phyloP scores from a whole-genome alignment of 305 asterid genomes.

The Caryopteris hybrid region DNA sequence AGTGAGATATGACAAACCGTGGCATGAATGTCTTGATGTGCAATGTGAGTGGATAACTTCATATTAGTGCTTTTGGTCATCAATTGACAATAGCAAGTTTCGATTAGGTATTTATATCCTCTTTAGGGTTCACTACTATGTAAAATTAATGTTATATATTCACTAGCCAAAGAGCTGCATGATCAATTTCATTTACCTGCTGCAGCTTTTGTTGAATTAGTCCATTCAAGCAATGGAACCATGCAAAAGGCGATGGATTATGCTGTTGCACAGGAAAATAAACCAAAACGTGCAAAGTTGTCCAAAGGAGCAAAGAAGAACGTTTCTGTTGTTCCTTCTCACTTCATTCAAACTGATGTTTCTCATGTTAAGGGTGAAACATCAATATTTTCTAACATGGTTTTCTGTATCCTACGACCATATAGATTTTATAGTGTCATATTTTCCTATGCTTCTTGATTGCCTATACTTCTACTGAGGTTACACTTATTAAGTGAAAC shows the following conservation, averaged over 20 bases:
- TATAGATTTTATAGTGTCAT: not conserved
- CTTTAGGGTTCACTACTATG: not conserved
- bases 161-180: not conserved
- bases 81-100: not conserved
- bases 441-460: not conserved
- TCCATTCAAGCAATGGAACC: constrained; percentile 91
- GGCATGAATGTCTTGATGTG: constrained; percentile 97
- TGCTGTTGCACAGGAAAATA: constrained; percentile 41
- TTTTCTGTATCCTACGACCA: constrained; percentile 72
- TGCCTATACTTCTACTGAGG: constrained; percentile 5
- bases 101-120: not conserved
- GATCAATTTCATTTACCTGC: constrained; percentile 8
- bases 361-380: constrained; percentile 80
- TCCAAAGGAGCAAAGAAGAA: constrained; percentile 56
- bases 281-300: constrained; percentile 47
- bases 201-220: constrained; percentile 88
- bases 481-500: not conserved
- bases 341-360: constrained; percentile 80
- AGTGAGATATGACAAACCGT: constrained; percentile 91
- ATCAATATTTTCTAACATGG: constrained; percentile 58
- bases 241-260: constrained; percentile 49
- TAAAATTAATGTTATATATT: not conserved
- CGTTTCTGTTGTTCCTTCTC: constrained; percentile 75
- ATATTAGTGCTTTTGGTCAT: constrained; percentile 18
- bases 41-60: constrained; percentile 53